Base-by-base conservation (phyloP, 495 filamentous ascomycete genomes). In the Hyaloscypha finlandica region DNA sequence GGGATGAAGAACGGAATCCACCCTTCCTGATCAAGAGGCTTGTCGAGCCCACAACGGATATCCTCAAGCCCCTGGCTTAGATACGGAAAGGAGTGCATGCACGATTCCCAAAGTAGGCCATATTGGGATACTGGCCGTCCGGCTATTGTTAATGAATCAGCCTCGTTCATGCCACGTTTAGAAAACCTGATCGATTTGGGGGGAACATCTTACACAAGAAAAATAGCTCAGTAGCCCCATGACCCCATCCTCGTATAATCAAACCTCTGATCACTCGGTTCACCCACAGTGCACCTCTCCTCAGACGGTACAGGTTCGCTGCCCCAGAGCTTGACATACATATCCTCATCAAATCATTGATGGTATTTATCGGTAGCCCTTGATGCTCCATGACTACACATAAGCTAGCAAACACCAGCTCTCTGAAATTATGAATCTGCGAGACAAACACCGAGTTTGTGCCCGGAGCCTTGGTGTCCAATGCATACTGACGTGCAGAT, bases 1-100 rank as follows among this genome's bases (percentile, higher is more conserved):
- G 61, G 61, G 16, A 64, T 64, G 8, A 48, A 64, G 51, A 64
- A 55, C 2, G 61, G 61, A 55, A 64, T 64, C 61, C 61, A 55
- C n/a, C 51, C 51, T 9, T 33, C 12, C 16, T n/a, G 5, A 55
- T 54, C 32, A 42, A 32, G 8, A 6, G 61, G 61, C n/a, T 30
- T 32, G 19, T 53, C 31, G 4, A 54, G 20, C 5, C 51, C 31
- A 48, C 12, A 20, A 45, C 42, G 31, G 45, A 64, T 64, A 14
- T 39, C 20, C 12, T 20, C 45, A 31, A 64, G 61, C 22, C 35
- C n/a, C 33, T 64, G 30, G 42, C 20, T 37, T 4, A 64, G 31
- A 35, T 55, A 64, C 6, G 61, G 42, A 25, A 53, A 55, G 39
- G 61, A 64, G 22, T 55, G 22, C 42, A 31, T 55, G 51, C 51